Evolutionary conservation across 495 filamentous ascomycete genomes (phyloP), one percentile per base, ranked within the genome.

Genomic region (Trypethelium eluteriae): DNA sequence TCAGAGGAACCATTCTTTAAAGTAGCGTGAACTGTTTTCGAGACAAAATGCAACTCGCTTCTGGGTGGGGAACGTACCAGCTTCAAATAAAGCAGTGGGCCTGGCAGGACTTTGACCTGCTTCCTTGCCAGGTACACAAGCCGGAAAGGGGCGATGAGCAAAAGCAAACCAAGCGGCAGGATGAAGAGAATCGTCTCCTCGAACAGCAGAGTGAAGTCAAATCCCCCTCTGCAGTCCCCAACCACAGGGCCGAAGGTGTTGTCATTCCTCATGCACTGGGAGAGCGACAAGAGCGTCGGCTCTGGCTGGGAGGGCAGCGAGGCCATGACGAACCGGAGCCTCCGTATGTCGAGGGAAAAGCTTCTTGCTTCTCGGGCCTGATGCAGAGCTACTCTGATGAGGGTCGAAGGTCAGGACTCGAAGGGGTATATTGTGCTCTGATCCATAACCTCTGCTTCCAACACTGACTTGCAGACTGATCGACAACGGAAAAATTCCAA

Each of bases 111-210:
- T 69, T 86, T 85, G 72, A 70, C 76, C 5, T 74, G 67, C 70
- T 76, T 78, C 62, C 75, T 76, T 10, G 72, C 72, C 0, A 86
- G 78, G 63, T 78, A 79, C 64, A 76, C 73, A 2, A 83, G 64
- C 18, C 83, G 82, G 25, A 78, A 73, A 12, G 82, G 80, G 32
- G 76, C 71, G n/a, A 79, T 35, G 25, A 83, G 68, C 38, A 87
- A 71, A 36, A 86, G 75, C 34, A 84, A 32, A 36, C 4, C 53
- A 59, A 59, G 53, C 6, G 44, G 71, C 36, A 85, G 74, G 36
- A 84, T 85, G 70, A 88, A 89, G 64, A 89, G 85, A 71, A 89
- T 67, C 83, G 62, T 75, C 76, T 64, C 78, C 78, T 70, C 41
- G 38, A 65, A 65, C 16, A 65, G 63, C 39, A 65, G 44, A 38